These are phyloP conservation scores for Stemphylium vesicarium DNA, from an alignment of 2,329 filamentous ascomycete genomes.

Conservation along the genomic window DNA sequence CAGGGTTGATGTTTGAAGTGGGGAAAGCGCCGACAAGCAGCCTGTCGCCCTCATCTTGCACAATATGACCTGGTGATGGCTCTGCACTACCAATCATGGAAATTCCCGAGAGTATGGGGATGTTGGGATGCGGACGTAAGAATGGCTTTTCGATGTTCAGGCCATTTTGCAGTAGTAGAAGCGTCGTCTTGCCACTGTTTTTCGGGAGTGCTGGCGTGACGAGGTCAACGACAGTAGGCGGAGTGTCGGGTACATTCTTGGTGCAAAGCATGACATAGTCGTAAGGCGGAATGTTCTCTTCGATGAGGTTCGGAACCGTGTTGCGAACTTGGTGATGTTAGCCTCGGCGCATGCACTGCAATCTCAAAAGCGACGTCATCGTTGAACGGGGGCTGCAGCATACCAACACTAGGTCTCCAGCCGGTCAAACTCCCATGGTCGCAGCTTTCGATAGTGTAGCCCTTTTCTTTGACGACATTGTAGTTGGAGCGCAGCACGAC, in stretches of 20 bases:
- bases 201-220: conserved; percentile 60
- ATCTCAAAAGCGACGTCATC: not conserved
- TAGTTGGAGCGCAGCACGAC: conserved; percentile 65
- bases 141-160: conserved; percentile 67
- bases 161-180: conserved; percentile 68
- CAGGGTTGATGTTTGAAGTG: conserved; percentile 41
- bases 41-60: conserved; percentile 60
- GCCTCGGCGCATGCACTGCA: not conserved
- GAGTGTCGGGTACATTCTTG: conserved; percentile 64
- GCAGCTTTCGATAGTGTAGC: conserved; percentile 62
- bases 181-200: conserved; percentile 55
- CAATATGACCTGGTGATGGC: conserved; percentile 54
- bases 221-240: conserved; percentile 57
- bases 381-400: conserved; percentile 8
- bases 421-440: conserved; percentile 60
- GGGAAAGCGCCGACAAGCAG: conserved; percentile 60
- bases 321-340: conserved; percentile 51
- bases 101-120: conserved; percentile 61
- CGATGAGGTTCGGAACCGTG: conserved; percentile 55
- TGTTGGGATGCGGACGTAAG: conserved; percentile 57
- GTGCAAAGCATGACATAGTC: conserved; percentile 65
- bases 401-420: conserved; percentile 58
- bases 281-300: conserved; percentile 49
- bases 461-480: conserved; percentile 53
- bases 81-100: conserved; percentile 61